Evolutionary conservation across 106 monocot genomes (phyloP), one percentile per base, ranked within the genome.

Genomic region (Amphibolis antarctica): DNA sequence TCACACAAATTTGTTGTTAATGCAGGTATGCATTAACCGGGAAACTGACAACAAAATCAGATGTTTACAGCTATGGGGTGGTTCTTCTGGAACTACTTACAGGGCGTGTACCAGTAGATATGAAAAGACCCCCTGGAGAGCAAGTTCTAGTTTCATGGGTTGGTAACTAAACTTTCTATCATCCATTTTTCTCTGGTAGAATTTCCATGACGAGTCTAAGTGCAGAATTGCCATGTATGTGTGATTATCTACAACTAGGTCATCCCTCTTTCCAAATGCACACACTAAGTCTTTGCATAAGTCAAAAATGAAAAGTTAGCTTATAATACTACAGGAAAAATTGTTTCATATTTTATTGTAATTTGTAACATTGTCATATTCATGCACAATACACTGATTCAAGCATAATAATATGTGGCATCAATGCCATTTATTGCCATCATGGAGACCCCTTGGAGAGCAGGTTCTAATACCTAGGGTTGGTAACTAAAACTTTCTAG

Each of bases 11-110:
- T 11, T 22, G 19, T 22, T 9, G 23, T 53, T 53, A 21, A 14
- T 83, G 73, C 27, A 94, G 94, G 73, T 96, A 96, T 71, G 86
- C 86, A 19, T 80, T 78, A 28, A 86, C 82, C 0, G 90, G 96
- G 0, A 96, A 74, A 61, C 61, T 96, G 71, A 90, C 96, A 1
- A 87, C 82, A 0, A 96, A 96, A 63, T 96, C 96, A 49, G 96
- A 96, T 78, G 96, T 96, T 51, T 96, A 96, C 64, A 90, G 96
- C 51, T 96, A 86, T 66, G 96, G 96, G 1, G 84, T 96, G 15
- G 90, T 96, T 53, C 82, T 96, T 67, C 76, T 96, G 1, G 80
- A 96, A 71, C 81, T 96, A 48, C 62, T 90, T 43, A 96, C 96
- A 1, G 90, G 96, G 0, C 64, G 90, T 12, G 63, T 70, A 9